These are phyloP conservation scores for Paraphysoderma sedebokerense DNA, from an alignment of 371 early-diverging fungal species.

Conservation along the genomic window DNA sequence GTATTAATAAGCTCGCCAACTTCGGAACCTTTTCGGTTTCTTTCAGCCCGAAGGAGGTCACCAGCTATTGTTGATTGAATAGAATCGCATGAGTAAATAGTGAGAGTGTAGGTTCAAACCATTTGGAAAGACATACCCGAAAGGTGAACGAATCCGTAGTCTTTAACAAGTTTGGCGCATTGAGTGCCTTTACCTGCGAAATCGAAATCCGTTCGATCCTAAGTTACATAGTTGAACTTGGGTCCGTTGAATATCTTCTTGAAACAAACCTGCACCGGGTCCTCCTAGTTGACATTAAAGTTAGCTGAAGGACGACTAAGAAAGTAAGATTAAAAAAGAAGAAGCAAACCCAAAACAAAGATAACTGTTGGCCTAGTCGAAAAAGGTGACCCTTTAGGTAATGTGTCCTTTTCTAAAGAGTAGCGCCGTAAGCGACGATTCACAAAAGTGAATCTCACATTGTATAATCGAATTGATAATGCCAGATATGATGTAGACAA, in stretches of 20 bases:
- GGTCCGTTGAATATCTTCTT: neutral
- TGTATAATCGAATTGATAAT: no score
- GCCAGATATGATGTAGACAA: no score
- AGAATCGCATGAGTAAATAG: neutral
- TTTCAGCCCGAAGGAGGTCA: slow-evolving; percentile 85
- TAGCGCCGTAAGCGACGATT: no score
- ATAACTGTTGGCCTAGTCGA: slow-evolving; percentile 24
- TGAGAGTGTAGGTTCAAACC: neutral
- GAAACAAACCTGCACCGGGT: slow-evolving; percentile 70
- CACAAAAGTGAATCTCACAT: no score
- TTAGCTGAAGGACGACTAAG: neutral
- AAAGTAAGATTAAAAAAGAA: neutral
- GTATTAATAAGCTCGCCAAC: slow-evolving; percentile 75
- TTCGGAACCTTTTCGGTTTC: slow-evolving; percentile 59
- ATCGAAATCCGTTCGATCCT: neutral
- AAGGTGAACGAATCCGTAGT: slow-evolving; percentile 85
- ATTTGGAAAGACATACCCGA: slow-evolving; percentile 35
- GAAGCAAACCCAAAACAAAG: slow-evolving; percentile 46
- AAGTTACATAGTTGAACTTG: neutral
- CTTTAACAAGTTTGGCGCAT: slow-evolving; percentile 63
- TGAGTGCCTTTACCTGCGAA: slow-evolving; percentile 80
- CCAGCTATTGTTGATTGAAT: slow-evolving; percentile 44
- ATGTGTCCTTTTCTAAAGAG: no score
- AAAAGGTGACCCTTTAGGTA: neutral
- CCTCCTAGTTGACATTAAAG: slow-evolving; percentile 28